These are phyloP conservation scores for Diospyros lotus DNA, from an alignment of 148 eudicot genomes.

Conservation along the genomic window DNA sequence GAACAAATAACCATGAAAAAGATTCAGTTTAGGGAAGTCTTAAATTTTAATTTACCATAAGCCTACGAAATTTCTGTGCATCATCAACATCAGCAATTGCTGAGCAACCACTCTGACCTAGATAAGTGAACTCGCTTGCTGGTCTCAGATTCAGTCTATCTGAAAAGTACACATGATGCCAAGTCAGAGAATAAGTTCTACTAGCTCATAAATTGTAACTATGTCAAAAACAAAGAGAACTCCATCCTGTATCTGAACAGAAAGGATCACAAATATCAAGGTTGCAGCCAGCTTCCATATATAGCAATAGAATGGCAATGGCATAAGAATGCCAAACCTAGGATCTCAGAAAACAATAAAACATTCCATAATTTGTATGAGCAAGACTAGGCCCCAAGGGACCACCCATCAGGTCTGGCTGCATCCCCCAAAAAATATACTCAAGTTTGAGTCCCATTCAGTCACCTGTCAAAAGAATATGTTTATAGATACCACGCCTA, in stretches of 20 bases:
- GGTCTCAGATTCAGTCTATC: conserved; percentile 62
- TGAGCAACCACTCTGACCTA: conserved; percentile 77
- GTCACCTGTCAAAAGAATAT: too few species aligned
- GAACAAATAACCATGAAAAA: conserved; percentile 2
- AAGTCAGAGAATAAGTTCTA: neutral
- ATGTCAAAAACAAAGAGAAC: neutral
- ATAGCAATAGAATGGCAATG: neutral
- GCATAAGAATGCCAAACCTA: neutral
- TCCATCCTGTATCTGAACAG: neutral
- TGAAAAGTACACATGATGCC: conserved; percentile 29
- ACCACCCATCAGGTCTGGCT: too few species aligned
- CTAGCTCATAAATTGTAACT: neutral
- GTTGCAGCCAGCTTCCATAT: neutral
- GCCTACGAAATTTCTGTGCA: conserved; percentile 55
- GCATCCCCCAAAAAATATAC: too few species aligned
- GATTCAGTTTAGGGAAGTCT: neutral
- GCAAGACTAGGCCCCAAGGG: too few species aligned
- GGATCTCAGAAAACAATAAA: neutral
- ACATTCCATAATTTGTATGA: too few species aligned
- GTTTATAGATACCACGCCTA: too few species aligned
- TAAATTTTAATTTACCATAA: conserved; percentile 48
- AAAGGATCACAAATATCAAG: conserved; percentile 1
- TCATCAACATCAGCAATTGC: conserved; percentile 63
- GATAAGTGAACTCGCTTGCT: conserved; percentile 65
- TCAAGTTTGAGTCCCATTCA: too few species aligned